Percentiles rank a stretch among this genome's conserved stretches.
phyloP scores from a whole-genome alignment of 495 filamentous ascomycete genomes.

The Aspergillus baeticus region DNA sequence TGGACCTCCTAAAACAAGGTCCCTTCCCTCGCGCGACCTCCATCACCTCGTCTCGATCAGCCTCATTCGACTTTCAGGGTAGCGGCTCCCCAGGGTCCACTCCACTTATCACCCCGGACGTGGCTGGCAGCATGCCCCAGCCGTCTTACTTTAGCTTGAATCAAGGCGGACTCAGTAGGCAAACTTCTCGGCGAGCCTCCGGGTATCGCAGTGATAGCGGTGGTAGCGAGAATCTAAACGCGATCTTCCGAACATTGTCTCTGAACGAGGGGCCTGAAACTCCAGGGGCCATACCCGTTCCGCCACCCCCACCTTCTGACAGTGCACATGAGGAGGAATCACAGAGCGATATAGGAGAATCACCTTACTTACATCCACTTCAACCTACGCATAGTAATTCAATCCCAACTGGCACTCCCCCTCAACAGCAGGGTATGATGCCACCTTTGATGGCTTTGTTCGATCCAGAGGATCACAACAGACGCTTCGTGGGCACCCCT shows the following conservation, averaged over 20 bases:
- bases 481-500: constrained; percentile 93
- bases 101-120: constrained; percentile 84
- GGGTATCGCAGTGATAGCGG: constrained; percentile 90
- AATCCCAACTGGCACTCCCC: constrained; percentile 56
- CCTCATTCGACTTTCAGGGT: constrained; percentile 88
- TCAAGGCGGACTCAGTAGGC: constrained; percentile 63
- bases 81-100: constrained; percentile 77
- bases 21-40: constrained; percentile 85
- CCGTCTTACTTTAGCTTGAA: constrained; percentile 92
- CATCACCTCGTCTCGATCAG: constrained; percentile 88
- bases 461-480: constrained; percentile 89
- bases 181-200: constrained; percentile 76
- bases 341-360: constrained; percentile 63
- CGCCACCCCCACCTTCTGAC: constrained; percentile 37
- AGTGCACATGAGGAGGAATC: constrained; percentile 69
- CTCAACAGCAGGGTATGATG: constrained; percentile 75
- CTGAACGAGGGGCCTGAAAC: constrained; percentile 59
- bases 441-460: constrained; percentile 95
- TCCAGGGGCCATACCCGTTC: constrained; percentile 28
- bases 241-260: constrained; percentile 82
- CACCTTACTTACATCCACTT: constrained; percentile 66
- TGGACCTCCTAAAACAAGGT: constrained; percentile 88
- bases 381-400: constrained; percentile 58
- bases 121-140: constrained; percentile 61
- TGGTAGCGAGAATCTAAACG: constrained; percentile 78